Percentiles rank a stretch among this genome's conserved stretches.
Conservation (phyloP, 2,329 filamentous ascomycete species). For the Cercospora zeina region DNA sequence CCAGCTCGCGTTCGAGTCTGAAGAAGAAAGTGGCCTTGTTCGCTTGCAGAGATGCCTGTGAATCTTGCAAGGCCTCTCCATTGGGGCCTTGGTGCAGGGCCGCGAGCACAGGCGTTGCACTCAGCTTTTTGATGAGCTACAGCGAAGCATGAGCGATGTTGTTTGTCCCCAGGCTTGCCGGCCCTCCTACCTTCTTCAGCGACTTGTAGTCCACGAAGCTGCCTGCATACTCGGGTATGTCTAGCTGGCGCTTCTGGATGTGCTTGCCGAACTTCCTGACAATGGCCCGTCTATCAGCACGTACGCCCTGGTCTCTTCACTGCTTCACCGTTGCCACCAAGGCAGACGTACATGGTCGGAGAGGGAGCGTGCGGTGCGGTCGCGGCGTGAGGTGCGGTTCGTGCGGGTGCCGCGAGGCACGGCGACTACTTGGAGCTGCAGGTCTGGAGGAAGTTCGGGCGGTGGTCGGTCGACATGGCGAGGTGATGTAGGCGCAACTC, state of each 20-base stretch:
- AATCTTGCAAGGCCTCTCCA: constrained; percentile 59
- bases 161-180: not conserved
- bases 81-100: constrained; percentile 64
- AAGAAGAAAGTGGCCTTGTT: constrained; percentile 99
- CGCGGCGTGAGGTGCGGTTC: not conserved
- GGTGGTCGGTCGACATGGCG: constrained; percentile 7
- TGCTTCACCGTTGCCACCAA: not conserved
- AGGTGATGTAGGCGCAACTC: constrained; percentile 13
- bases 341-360: constrained; percentile 22
- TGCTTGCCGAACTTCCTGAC: constrained; percentile 99
- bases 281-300: constrained; percentile 21
- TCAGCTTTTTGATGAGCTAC: constrained; percentile 97
- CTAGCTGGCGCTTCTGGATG: constrained; percentile 97
- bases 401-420: constrained; percentile 4
- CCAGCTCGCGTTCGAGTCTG: constrained; percentile 91
- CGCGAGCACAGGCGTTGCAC: constrained; percentile 79
- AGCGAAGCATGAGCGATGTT: constrained; percentile 14
- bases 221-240: constrained; percentile 97
- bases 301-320: constrained; percentile 2
- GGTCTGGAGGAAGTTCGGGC: constrained; percentile 10
- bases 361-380: not conserved
- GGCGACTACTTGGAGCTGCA: constrained; percentile 12
- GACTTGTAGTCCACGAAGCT: constrained; percentile 99
- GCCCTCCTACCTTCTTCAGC: constrained; percentile 78
- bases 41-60: constrained; percentile 86